Evolutionary conservation across 345 rosid genomes (phyloP), one percentile per base, ranked within the genome.

Genomic region (Psidium friedrichsthalianum): DNA sequence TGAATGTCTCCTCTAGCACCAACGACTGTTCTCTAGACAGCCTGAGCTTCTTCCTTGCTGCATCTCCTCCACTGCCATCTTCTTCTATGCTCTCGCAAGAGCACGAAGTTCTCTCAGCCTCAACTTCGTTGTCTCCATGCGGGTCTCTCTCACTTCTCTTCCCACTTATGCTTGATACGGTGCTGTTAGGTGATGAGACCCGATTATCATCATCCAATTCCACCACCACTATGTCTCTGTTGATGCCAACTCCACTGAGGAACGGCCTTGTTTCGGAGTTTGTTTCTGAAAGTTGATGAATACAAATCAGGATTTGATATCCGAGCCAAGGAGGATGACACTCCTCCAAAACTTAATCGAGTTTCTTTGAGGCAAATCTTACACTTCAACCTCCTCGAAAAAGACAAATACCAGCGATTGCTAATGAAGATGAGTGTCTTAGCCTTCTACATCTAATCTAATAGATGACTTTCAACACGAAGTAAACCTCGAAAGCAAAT

Each of bases 1-100:
- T 96, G 91, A 96, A 96, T 47, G 93, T 94, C 85, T 95, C 98
- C 86, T 96, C 98, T 21, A 96, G 98, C 82, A 96, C 84, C 84
- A 93, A 76, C 15, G 99, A 92, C 89, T 95, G 99, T 52, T 94
- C 98, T 85, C 93, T 95, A 2, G 98, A 92, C 52, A 96, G 89
- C 85, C 99, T 91, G 51, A 96, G 96, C 86, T 96, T 96, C 89
- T 96, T 96, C 88, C 98, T 93, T 4, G 90, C 96, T 44, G 92
- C 96, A 7, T 94, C 94, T 3, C 84, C 94, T 52, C 82, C 92
- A 21, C 91, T 93, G 6, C 93, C 92, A 76, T 96, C 97, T 53
- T 94, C 98, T 2, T 94, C 97, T 24, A 94, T 98, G 56, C 95
- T 94, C 40, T 91, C 94, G 5, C 85, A 92, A 47, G 98, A 95